Evolutionary conservation across 2,329 filamentous ascomycete genomes (phyloP), one percentile per base, ranked within the genome.

Genomic region (Pyricularia pennisetigena): DNA sequence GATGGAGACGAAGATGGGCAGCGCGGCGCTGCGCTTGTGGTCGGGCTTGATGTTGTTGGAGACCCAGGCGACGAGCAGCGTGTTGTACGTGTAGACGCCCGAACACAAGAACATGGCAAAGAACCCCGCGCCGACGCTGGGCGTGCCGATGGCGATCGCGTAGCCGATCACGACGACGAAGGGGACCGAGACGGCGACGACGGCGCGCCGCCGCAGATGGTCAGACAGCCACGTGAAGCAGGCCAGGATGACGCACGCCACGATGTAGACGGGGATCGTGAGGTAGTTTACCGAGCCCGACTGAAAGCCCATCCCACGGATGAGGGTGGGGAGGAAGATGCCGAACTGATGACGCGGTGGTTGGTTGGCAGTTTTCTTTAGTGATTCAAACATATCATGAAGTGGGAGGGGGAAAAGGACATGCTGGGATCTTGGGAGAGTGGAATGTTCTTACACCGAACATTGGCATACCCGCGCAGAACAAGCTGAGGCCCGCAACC

Each of bases 271-370:
- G 0, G 70, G 69, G 24, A 69, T 68, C 2, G 70, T 71, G 16
- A 70, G 68, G 20, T 69, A 54, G 67, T 69, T 68, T 14, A 69
- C 68, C 28, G 49, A 57, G 2, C 69, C 30, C 54, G 65, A 63
- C 57, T 57, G 35, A 49, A 69, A 70, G 23, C 70, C 70, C 41
- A 71, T 70, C 3, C 69, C 70, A 26, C 63, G 63, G 64, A 71
- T 70, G 66, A 80, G 79, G 66, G 80, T 79, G 0, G 79, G 78
- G 1, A 81, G 71, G 66, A 81, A 80, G 0, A 78, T 80, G 2
- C 78, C 76, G 61, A 80, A 80, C 57, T 61, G 57, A 3, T 57
- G 12, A 2, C 30, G 49, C 2, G 49, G n/a, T n/a, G 49, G 20
- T 23, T 3, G 23, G 57, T 61, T 20, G 8, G 16, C 14, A 49